A percentile compares a stretch with the other conserved stretches of the same genome.
Evolutionary conservation across 129 eudicot genomes (phyloP).

Genomic region (Arctium lappa): DNA sequence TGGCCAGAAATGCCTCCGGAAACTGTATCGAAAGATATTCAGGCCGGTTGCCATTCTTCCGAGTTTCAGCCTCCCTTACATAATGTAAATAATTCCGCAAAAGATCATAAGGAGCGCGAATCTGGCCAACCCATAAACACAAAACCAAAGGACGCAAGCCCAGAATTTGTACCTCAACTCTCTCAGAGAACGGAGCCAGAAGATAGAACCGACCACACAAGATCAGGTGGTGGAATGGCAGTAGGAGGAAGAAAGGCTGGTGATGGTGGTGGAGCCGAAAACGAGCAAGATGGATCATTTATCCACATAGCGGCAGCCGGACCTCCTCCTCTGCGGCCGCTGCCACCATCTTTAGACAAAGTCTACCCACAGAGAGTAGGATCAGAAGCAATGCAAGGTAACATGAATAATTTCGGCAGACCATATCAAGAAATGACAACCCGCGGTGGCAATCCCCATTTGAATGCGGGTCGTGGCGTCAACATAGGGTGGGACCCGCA

Average conservation of each 20-base stretch:
- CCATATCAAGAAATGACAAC: slow-evolving; percentile 45
- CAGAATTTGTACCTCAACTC: slow-evolving; percentile 3
- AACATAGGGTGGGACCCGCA: slow-evolving; percentile 32
- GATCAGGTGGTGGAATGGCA: neutral
- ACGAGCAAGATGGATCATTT: neutral
- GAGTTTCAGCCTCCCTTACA: slow-evolving; percentile 23
- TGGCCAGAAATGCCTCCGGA: slow-evolving; percentile 25
- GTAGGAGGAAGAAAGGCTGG: neutral
- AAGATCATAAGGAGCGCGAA: slow-evolving; percentile 7
- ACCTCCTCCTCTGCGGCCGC: slow-evolving; percentile 2
- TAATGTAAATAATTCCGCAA: slow-evolving; percentile 6
- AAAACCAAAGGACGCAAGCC: slow-evolving; percentile 8
- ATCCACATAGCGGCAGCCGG: neutral
- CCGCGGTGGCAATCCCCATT: slow-evolving; percentile 27
- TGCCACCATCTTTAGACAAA: slow-evolving; percentile 6
- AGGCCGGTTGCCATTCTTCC: neutral
- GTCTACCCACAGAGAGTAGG: slow-evolving; percentile 24
- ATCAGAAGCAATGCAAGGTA: slow-evolving; percentile 13
- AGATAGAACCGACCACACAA: slow-evolving; percentile 5
- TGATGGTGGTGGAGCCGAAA: slow-evolving; percentile 6
- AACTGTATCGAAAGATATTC: neutral
- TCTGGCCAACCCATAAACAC: neutral
- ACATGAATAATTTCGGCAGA: slow-evolving; percentile 21
- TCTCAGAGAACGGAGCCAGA: neutral
- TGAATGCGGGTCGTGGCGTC: slow-evolving; percentile 23